Percentiles rank a stretch among this genome's conserved stretches.
These are phyloP conservation scores for Claviceps sp. DNA, from an alignment of 2,329 filamentous ascomycete genomes.

Conservation along the genomic window DNA sequence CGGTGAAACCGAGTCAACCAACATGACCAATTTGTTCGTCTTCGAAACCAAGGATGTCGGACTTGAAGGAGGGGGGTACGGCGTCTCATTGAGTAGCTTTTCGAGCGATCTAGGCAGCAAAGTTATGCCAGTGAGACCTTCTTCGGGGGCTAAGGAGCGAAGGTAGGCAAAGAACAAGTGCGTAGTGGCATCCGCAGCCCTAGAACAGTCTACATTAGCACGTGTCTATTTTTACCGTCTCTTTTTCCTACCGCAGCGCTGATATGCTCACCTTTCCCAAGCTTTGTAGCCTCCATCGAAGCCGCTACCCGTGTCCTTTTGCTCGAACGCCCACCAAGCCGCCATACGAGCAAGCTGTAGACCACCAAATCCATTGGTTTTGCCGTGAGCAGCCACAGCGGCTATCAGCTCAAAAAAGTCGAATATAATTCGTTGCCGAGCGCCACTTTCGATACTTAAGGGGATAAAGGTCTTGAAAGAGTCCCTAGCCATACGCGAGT, in stretches of 20 bases:
- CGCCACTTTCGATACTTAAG: conserved; percentile 76
- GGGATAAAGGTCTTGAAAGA: conserved; percentile 96
- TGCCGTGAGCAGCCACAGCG: conserved; percentile 83
- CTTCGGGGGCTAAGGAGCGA: conserved; percentile 74
- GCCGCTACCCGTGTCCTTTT: conserved; percentile 71
- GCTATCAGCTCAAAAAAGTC: conserved; percentile 92
- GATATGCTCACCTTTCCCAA: conserved; percentile 49
- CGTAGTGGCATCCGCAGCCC: conserved; percentile 87
- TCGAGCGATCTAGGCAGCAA: conserved; percentile 82
- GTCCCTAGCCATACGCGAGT: conserved; percentile 82
- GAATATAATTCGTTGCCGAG: conserved; percentile 78
- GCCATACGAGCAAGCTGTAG: conserved; percentile 90
- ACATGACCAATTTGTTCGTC: conserved; percentile 89
- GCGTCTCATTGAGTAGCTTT: conserved; percentile 78
- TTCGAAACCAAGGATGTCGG: conserved; percentile 63
- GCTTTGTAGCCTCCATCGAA: conserved; percentile 90
- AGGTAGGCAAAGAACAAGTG: conserved; percentile 98
- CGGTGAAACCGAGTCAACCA: conserved; percentile 86
- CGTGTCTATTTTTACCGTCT: background rate
- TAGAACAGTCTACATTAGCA: conserved; percentile 21
- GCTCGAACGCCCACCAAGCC: conserved; percentile 98
- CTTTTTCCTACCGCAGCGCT: background rate
- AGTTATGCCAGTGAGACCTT: conserved; percentile 64
- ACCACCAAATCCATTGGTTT: conserved; percentile 83
- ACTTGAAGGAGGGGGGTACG: conserved; percentile 77